A percentile compares a stretch with the other conserved stretches of the same genome.
These are phyloP conservation scores for Globisporangium emineosum DNA, from an alignment of 352 stramenopile genomes.

Conservation along the genomic window DNA sequence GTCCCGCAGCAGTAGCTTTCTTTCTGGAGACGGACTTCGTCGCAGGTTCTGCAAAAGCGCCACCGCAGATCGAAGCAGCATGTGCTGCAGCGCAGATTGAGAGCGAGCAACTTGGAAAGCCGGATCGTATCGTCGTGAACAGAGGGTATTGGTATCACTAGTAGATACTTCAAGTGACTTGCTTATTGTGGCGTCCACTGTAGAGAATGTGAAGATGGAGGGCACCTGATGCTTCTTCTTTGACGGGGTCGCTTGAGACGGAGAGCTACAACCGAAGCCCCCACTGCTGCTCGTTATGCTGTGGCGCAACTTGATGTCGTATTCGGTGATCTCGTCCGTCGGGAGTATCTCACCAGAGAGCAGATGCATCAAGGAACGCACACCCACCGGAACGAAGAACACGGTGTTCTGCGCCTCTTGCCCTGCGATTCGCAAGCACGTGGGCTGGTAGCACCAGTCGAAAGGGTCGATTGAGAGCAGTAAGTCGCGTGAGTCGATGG, in stretches of 20 bases:
- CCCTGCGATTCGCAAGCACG: constrained; percentile 24
- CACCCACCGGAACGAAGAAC: constrained; percentile 43
- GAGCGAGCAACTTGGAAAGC: constrained; percentile 10
- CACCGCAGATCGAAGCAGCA: constrained; percentile 35
- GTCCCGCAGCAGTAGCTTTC: constrained; percentile 19
- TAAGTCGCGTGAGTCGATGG: constrained; percentile 33
- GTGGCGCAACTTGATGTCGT: constrained; percentile 9
- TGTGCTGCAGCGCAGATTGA: constrained; percentile 24
- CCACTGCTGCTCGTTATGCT: background rate
- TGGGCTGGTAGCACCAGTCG: constrained; percentile 48
- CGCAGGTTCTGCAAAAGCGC: constrained; percentile 32
- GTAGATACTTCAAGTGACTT: background rate
- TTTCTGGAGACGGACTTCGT: constrained; percentile 26
- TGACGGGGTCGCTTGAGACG: background rate
- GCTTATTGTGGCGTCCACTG: background rate
- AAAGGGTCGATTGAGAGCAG: constrained; percentile 52
- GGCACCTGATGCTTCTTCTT: constrained; percentile 21
- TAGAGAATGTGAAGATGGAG: constrained; percentile 42
- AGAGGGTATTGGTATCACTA: no score
- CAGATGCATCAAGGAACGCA: constrained; percentile 33
- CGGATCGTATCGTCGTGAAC: background rate
- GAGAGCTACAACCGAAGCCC: background rate
- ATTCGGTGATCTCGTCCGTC: constrained; percentile 46
- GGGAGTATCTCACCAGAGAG: constrained; percentile 34
- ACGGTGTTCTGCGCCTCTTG: background rate